phyloP scores from a whole-genome alignment of 768 basidiomycete species.

The Multifurca ochricompacta region DNA sequence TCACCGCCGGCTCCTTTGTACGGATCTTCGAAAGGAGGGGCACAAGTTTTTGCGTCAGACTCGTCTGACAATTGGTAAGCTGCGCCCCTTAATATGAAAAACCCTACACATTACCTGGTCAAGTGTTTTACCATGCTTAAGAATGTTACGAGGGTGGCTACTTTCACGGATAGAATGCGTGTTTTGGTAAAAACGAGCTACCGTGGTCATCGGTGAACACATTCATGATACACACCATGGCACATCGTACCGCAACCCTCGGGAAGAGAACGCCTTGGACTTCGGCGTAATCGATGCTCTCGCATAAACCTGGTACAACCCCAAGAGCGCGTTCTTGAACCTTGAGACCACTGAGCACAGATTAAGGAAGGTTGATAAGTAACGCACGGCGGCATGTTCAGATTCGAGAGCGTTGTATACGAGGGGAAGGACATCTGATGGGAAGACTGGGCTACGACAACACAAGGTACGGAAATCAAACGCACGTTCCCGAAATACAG shows the following conservation, averaged over 20 bases:
- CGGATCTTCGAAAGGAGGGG: slow-evolving; percentile 91
- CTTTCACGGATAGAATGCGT: slow-evolving; percentile 82
- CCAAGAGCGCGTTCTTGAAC: slow-evolving; percentile 89
- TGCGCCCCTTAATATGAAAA: not conserved
- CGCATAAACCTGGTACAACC: slow-evolving; percentile 79
- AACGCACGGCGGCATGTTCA: slow-evolving; percentile 70
- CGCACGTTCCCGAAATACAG: slow-evolving; percentile 83
- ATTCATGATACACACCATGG: not conserved
- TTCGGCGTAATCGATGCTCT: slow-evolving; percentile 91
- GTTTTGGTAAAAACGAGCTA: slow-evolving; percentile 94
- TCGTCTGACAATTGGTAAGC: slow-evolving; percentile 39
- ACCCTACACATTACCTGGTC: slow-evolving; percentile 54
- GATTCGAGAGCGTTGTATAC: slow-evolving; percentile 95
- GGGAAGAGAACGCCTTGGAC: slow-evolving; percentile 87
- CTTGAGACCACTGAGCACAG: slow-evolving; percentile 31
- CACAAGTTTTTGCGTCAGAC: slow-evolving; percentile 90
- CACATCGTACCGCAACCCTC: slow-evolving; percentile 74
- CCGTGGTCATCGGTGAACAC: not conserved
- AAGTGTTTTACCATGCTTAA: slow-evolving; percentile 82
- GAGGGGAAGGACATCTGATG: slow-evolving; percentile 84
- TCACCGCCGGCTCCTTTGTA: slow-evolving; percentile 93
- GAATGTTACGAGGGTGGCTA: slow-evolving; percentile 79
- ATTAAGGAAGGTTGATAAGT: not conserved
- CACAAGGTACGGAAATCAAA: slow-evolving; percentile 14
- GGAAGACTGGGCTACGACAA: not conserved